These are phyloP conservation scores for Russula dissimulans DNA, from an alignment of 768 basidiomycete species.

Conservation along the genomic window DNA sequence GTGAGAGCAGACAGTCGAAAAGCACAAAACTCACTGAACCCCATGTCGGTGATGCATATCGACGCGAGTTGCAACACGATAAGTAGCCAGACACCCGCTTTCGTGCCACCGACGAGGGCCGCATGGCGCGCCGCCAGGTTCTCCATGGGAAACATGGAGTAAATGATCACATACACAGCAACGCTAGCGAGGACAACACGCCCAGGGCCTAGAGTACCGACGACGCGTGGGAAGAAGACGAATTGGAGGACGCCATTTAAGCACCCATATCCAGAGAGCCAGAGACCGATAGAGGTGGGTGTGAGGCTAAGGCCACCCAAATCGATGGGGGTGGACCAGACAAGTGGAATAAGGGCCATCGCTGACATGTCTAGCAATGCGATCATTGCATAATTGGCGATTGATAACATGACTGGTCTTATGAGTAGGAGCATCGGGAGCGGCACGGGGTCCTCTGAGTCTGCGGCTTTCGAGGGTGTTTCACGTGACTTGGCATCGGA, in stretches of 20 bases:
- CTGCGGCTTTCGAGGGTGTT: not conserved
- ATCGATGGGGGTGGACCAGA: constrained; percentile 35
- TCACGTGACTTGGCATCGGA: too few relatives aligned
- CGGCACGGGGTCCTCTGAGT: constrained; percentile 14
- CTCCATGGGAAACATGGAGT: constrained; percentile 25
- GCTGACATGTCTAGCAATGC: constrained; percentile 36
- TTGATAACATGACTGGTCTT: constrained; percentile 32
- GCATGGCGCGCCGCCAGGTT: not conserved
- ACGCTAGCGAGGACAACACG: constrained; percentile 25
- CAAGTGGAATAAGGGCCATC: constrained; percentile 35
- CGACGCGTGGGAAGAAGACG: constrained; percentile 30
- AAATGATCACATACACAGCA: constrained; percentile 21
- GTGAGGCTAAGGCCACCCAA: constrained; percentile 33
- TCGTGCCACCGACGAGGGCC: not conserved
- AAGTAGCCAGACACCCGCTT: not conserved
- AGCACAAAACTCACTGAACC: constrained; percentile 7
- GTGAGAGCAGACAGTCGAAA: not conserved
- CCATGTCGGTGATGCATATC: constrained; percentile 4
- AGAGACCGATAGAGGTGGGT: constrained; percentile 32
- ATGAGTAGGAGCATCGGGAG: constrained; percentile 29
- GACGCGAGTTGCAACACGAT: constrained; percentile 4
- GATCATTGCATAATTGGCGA: constrained; percentile 35
- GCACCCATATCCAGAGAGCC: constrained; percentile 31
- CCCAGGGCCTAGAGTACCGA: constrained; percentile 31
- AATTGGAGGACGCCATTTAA: constrained; percentile 32